Conservation (phyloP, 106 monocot species). For the Phalaenopsis equestris region DNA sequence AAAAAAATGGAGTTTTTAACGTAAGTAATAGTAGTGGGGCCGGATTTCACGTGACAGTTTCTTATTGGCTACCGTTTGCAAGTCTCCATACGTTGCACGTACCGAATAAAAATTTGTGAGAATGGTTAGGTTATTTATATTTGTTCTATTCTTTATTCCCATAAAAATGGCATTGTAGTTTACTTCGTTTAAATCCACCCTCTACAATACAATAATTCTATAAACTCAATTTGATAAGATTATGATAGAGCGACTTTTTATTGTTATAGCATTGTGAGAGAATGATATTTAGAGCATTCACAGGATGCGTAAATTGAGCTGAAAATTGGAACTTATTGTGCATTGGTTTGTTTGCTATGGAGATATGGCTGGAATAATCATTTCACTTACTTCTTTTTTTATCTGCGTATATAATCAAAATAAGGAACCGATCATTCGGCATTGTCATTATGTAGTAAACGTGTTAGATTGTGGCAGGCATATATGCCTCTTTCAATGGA, state of each 20-base stretch:
- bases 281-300: background rate
- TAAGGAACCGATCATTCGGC: background rate
- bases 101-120: background rate
- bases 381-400: background rate
- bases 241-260: background rate
- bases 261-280: background rate
- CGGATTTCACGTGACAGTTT: no score
- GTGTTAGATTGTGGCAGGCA: background rate
- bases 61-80: no score
- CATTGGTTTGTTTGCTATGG: background rate
- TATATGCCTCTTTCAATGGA: no score
- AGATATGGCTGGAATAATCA: background rate
- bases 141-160: background rate
- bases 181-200: background rate
- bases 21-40: no score
- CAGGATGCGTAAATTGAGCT: background rate
- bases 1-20: no score
- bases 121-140: background rate
- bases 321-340: background rate
- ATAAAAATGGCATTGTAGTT: background rate
- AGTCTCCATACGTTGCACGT: no score
- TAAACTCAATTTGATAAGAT: background rate
- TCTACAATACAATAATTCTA: background rate
- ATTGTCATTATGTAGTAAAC: background rate
- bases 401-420: background rate